Percentiles rank a stretch among this genome's conserved stretches.
Evolutionary conservation across 805 yeast genomes (phyloP).

Genomic region (Cyberlindnera maritima): DNA sequence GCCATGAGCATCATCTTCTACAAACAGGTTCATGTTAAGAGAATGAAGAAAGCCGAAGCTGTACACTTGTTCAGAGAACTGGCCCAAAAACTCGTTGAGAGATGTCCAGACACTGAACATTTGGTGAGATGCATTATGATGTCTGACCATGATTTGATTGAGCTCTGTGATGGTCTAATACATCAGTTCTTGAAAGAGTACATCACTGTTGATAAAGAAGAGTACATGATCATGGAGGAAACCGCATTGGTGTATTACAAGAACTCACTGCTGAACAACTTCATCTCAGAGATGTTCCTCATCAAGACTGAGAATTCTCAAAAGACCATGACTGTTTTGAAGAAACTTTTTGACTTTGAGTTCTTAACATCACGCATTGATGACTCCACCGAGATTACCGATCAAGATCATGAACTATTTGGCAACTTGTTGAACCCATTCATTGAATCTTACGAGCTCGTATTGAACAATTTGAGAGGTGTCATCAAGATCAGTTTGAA

Average conservation of each 20-base stretch:
- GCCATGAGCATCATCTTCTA: constrained; percentile 17
- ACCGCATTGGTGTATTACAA: constrained; percentile 23
- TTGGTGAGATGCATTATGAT: constrained; percentile 3
- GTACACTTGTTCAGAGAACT: constrained; percentile 11
- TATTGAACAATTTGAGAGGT: constrained; percentile 14
- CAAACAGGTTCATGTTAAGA: constrained; percentile 12
- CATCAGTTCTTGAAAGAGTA: constrained; percentile 15
- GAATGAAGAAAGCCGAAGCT: constrained; percentile 5
- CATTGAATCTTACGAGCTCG: constrained; percentile 25
- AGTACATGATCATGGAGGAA: constrained; percentile 17
- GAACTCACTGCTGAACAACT: constrained; percentile 22
- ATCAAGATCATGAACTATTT: constrained; percentile 14
- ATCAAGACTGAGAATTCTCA: constrained; percentile 5
- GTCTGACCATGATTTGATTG: constrained; percentile 2
- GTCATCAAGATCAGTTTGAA: constrained; percentile 17
- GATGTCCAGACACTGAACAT: constrained; percentile 12
- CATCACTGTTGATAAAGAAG: constrained; percentile 1
- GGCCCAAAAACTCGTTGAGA: constrained; percentile 1
- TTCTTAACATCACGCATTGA: constrained; percentile 18
- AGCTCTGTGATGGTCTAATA: constrained; percentile 4
- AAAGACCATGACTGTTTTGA: constrained; percentile 10
- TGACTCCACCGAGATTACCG: constrained; percentile 2
- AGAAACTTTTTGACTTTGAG: constrained; percentile 20
- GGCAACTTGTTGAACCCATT: constrained; percentile 20
- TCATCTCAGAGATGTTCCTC: constrained; percentile 21